phyloP scores from a whole-genome alignment of 441 rosid genomes.

The Euphorbia schlechtendalii region DNA sequence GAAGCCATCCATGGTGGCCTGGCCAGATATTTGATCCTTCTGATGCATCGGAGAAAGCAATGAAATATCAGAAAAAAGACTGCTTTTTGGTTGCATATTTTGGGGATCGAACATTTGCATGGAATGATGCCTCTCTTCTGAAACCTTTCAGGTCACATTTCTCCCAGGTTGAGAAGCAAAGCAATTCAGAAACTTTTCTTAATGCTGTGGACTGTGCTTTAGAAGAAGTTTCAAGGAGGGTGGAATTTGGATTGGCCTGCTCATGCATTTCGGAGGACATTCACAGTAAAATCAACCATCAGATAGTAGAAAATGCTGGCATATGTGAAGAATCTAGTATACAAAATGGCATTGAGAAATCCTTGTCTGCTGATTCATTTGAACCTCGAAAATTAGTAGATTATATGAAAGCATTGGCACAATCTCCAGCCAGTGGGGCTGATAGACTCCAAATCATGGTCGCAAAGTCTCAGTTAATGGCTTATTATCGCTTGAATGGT shows the following conservation, averaged over 20 bases:
- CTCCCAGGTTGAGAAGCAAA: constrained; percentile 46
- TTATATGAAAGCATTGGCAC: constrained; percentile 49
- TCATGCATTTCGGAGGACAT: constrained; percentile 39
- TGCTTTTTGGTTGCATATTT: constrained; percentile 71
- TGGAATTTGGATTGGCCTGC: constrained; percentile 52
- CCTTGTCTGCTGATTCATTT: constrained; percentile 27
- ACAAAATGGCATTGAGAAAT: constrained; percentile 33
- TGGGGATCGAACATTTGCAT: constrained; percentile 70
- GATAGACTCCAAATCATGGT: constrained; percentile 44
- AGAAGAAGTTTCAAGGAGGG: constrained; percentile 57
- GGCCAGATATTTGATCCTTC: constrained; percentile 67
- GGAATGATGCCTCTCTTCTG: constrained; percentile 65
- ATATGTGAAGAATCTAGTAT: constrained; percentile 34
- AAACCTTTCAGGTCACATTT: constrained; percentile 64
- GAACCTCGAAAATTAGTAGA: constrained; percentile 41
- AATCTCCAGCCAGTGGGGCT: constrained; percentile 40
- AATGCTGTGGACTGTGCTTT: constrained; percentile 57
- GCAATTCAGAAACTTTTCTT: constrained; percentile 41
- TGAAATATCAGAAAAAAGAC: constrained; percentile 42
- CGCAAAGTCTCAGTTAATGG: constrained; percentile 47
- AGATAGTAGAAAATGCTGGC: constrained; percentile 55
- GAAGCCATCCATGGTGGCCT: constrained; percentile 89
- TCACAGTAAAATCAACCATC: constrained; percentile 34
- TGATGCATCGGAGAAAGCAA: constrained; percentile 62
- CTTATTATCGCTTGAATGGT: constrained; percentile 50